phyloP scores from a whole-genome alignment of 768 basidiomycete species.

The Amyloporia xantha region DNA sequence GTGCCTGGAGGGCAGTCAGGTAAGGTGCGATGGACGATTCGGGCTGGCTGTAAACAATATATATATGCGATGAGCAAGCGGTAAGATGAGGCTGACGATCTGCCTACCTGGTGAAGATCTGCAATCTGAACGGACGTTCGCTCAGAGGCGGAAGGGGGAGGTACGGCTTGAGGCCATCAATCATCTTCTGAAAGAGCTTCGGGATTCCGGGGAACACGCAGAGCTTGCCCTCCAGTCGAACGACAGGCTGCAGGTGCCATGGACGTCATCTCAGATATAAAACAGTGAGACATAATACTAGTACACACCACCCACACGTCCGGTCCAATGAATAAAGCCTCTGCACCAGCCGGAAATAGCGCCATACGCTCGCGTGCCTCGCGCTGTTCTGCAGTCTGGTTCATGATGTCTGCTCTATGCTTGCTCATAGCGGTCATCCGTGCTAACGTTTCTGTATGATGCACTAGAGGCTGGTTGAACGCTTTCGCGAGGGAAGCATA shows the following conservation, averaged over 20 bases:
- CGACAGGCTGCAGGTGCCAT: constrained; percentile 58
- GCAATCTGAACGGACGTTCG: constrained; percentile 70
- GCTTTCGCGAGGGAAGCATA: constrained; percentile 84
- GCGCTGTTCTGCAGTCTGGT: constrained; percentile 68
- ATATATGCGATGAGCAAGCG: neutral
- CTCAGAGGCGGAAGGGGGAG: constrained; percentile 72
- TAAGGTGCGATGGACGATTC: constrained; percentile 89
- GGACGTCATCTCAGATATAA: neutral
- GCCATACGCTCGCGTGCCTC: constrained; percentile 85
- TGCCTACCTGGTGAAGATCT: constrained; percentile 78
- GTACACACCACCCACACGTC: constrained; percentile 81
- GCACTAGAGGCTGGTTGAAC: constrained; percentile 61
- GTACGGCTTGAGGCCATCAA: constrained; percentile 64
- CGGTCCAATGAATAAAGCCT: constrained; percentile 70
- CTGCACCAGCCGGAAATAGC: constrained; percentile 71
- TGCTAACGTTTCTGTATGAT: constrained; percentile 71
- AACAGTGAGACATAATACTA: neutral
- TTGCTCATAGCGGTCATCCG: constrained; percentile 63
- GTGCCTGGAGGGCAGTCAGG: constrained; percentile 68
- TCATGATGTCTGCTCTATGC: constrained; percentile 44
- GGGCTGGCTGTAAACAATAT: constrained; percentile 40
- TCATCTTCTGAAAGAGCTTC: constrained; percentile 72
- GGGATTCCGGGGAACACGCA: constrained; percentile 94
- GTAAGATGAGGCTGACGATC: constrained; percentile 11
- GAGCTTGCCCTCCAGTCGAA: constrained; percentile 77